phyloP scores from a whole-genome alignment of 140 eudicot genomes.

The Artemisia princeps region DNA sequence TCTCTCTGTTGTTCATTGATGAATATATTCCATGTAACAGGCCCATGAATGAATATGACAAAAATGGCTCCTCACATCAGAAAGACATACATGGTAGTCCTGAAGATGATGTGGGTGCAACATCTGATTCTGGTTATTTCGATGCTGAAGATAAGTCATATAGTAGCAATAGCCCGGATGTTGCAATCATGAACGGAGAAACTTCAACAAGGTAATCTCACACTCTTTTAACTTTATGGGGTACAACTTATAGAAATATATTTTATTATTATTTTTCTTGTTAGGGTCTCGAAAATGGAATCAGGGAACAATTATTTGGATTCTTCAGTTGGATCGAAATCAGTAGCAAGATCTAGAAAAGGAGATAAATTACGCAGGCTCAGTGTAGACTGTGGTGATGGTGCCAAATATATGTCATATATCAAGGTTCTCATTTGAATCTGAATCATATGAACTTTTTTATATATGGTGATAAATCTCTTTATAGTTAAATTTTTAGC shows the following conservation, averaged over 20 bases:
- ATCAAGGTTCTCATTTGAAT: conserved; percentile 44
- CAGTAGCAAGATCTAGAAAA: conserved; percentile 31
- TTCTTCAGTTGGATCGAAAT: conserved; percentile 40
- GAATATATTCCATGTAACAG: conserved; percentile 33
- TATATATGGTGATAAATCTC: background rate
- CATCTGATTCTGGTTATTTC: conserved; percentile 61
- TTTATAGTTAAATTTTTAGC: background rate
- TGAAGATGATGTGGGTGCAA: conserved; percentile 38
- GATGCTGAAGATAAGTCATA: conserved; percentile 53
- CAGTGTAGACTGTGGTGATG: conserved; percentile 60
- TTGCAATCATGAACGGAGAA: conserved; percentile 34
- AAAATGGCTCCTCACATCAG: conserved; percentile 31
- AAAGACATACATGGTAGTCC: conserved; percentile 32
- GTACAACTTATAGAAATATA: no score
- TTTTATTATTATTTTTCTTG: background rate
- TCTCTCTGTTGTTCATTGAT: background rate
- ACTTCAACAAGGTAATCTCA: conserved; percentile 40
- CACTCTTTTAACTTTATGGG: no score
- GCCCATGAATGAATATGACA: conserved; percentile 39
- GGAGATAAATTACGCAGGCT: conserved; percentile 48
- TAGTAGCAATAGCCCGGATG: conserved; percentile 49
- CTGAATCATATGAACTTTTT: background rate
- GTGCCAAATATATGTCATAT: conserved; percentile 93
- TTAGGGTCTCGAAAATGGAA: conserved; percentile 36
- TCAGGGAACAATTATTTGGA: conserved; percentile 30